A percentile compares a stretch with the other conserved stretches of the same genome.
Conservation (phyloP, 495 filamentous ascomycete genomes). For the Schizothecium vesticola region DNA sequence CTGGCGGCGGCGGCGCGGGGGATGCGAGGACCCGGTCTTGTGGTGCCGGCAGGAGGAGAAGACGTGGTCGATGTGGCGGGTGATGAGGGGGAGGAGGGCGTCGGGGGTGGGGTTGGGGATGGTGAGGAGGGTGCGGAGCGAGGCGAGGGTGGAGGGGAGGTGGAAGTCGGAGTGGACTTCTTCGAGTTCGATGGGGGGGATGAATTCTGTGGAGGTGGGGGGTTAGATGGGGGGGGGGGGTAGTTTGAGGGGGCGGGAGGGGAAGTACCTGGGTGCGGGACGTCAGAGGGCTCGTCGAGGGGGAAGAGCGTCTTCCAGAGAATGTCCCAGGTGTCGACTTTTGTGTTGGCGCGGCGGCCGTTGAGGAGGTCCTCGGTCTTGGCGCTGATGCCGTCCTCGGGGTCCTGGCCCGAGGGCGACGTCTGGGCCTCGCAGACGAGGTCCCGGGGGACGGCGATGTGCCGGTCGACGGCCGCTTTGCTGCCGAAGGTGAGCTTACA, state of each 20-base stretch:
- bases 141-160: neutral
- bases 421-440: constrained; percentile 18
- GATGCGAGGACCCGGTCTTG: neutral
- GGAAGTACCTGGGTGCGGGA: constrained; percentile 16
- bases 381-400: constrained; percentile 28
- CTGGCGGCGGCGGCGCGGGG: neutral
- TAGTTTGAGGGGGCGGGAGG: neutral
- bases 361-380: constrained; percentile 21
- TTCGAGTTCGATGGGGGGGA: constrained; percentile 28
- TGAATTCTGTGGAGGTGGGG: constrained; percentile 17
- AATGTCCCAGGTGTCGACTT: constrained; percentile 24
- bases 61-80: neutral
- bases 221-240: neutral
- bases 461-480: constrained; percentile 14
- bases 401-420: constrained; percentile 13
- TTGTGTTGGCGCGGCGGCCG: constrained; percentile 21
- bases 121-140: neutral
- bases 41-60: neutral
- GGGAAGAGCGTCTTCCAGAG: constrained; percentile 27
- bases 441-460: constrained; percentile 11
- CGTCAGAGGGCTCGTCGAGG: neutral
- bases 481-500: constrained; percentile 18
- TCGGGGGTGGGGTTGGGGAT: neutral
- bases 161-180: constrained; percentile 24
- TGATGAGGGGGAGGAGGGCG: neutral